phyloP scores from a whole-genome alignment of 257 asterid species.

The Craterostigma plantagineum region DNA sequence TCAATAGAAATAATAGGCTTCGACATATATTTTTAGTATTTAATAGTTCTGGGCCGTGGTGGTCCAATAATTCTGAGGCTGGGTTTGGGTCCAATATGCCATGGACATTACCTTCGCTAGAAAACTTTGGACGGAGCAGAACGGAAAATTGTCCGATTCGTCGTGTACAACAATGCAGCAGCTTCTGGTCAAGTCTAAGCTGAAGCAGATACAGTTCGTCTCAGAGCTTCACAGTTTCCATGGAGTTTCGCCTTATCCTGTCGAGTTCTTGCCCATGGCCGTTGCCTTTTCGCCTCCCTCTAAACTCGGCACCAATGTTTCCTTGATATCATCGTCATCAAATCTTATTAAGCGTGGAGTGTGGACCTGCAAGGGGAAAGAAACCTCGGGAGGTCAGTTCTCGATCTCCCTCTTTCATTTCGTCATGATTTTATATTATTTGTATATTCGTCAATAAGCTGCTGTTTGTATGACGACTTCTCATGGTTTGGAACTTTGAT shows the following conservation, averaged over 20 bases:
- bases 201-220: slow-evolving; percentile 14
- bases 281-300: slow-evolving; percentile 8
- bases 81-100: too few relatives aligned
- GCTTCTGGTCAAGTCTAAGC: slow-evolving; percentile 14
- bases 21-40: too few relatives aligned
- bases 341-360: slow-evolving; percentile 11
- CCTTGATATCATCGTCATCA: slow-evolving; percentile 6
- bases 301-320: slow-evolving; percentile 4
- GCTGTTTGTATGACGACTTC: slow-evolving; percentile 7
- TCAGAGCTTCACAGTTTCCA: slow-evolving; percentile 10
- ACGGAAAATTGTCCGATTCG: too few relatives aligned
- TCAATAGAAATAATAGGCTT: too few relatives aligned
- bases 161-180: slow-evolving; percentile 3
- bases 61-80: too few relatives aligned
- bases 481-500: slow-evolving; percentile 7
- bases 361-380: slow-evolving; percentile 18
- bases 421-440: not conserved
- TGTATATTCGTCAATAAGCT: slow-evolving; percentile 7
- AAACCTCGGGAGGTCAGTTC: slow-evolving; percentile 20
- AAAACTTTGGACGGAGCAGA: too few relatives aligned
- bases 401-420: too few relatives aligned
- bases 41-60: too few relatives aligned
- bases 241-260: slow-evolving; percentile 8
- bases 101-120: too few relatives aligned
- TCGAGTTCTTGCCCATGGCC: slow-evolving; percentile 14